Conservation (phyloP, 495 filamentous ascomycete species). For the Penicillium ochrochloron region DNA sequence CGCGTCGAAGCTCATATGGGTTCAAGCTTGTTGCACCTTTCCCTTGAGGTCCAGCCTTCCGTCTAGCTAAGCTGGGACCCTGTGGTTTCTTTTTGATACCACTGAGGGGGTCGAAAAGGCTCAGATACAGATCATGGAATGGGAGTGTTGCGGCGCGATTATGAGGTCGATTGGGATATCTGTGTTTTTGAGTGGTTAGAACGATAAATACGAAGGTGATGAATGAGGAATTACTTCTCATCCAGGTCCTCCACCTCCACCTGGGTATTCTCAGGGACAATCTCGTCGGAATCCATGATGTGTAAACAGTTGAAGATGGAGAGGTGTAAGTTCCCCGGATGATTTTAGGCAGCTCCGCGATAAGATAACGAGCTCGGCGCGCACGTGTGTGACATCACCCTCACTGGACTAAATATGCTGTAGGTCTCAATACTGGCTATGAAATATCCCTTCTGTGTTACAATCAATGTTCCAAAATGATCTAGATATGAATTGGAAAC, state of each 20-base stretch:
- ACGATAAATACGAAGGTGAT: neutral
- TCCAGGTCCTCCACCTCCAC: slow-evolving; percentile 60
- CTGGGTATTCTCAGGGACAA: slow-evolving; percentile 23
- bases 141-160: slow-evolving; percentile 79
- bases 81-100: slow-evolving; percentile 79
- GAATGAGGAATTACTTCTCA: slow-evolving; percentile 55
- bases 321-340: slow-evolving; percentile 22
- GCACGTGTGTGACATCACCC: slow-evolving; percentile 23
- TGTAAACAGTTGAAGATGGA: slow-evolving; percentile 27
- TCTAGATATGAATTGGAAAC: neutral
- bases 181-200: slow-evolving; percentile 40
- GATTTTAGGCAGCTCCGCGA: slow-evolving; percentile 41
- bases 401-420: neutral
- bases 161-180: slow-evolving; percentile 81
- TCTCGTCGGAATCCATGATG: slow-evolving; percentile 55
- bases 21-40: slow-evolving; percentile 55
- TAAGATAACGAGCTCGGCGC: slow-evolving; percentile 31
- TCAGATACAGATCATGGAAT: slow-evolving; percentile 79
- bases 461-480: neutral
- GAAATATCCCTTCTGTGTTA: neutral
- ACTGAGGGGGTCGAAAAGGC: slow-evolving; percentile 85
- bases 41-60: slow-evolving; percentile 62
- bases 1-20: slow-evolving; percentile 82
- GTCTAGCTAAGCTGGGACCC: slow-evolving; percentile 47
- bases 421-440: too few species aligned